Base-by-base conservation (phyloP, 2,329 filamentous ascomycete genomes). In the Diaporthe ilicicola region DNA sequence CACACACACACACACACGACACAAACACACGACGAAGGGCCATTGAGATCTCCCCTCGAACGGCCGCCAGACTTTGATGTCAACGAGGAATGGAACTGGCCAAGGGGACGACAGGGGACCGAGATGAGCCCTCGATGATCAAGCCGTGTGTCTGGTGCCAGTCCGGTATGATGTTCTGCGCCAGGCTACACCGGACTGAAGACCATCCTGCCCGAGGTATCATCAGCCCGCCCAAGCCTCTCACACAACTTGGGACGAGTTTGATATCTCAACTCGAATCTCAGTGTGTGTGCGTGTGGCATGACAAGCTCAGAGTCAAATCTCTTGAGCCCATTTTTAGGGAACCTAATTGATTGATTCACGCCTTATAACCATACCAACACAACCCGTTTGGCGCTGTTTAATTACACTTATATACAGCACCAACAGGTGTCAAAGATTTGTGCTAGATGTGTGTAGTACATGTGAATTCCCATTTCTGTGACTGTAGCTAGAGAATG, bases 51-150 rank as follows among this genome's bases (percentile, higher is more conserved):
- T 27, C 39, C 51, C 29, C 24, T 1, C 19, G 17, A 39, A 24
- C 32, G 39, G 39, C 19, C 39, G 19, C 15, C 39, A n/a, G 5
- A 22, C 10, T 17, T 24, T 17, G 42, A 48, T 27, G 22, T 24
- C 56, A 42, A 27, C 56, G 22, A 6, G 44, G 9, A 19, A 19
- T 62, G 29, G 56, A 4, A 34, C 42, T 62, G 42, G 56, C 42
- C 56, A 46, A 22, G 56, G 42, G 44, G 56, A 48, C 44, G 59
- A 64, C 44, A 50, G 59, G 59, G 59, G 59, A 64, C 59, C 59
- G 59, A 64, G 59, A 64, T 64, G 59, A 64, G 44, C 29, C 44
- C 59, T 37, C 15, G 59, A 50, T 64, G 59, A 64, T 64, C 55
- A 39, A 61, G 55, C 55, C 44, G 55, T 15, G 19, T 44, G 19